Base-by-base conservation (phyloP, 345 rosid genomes). In the Eutrema japonicum region DNA sequence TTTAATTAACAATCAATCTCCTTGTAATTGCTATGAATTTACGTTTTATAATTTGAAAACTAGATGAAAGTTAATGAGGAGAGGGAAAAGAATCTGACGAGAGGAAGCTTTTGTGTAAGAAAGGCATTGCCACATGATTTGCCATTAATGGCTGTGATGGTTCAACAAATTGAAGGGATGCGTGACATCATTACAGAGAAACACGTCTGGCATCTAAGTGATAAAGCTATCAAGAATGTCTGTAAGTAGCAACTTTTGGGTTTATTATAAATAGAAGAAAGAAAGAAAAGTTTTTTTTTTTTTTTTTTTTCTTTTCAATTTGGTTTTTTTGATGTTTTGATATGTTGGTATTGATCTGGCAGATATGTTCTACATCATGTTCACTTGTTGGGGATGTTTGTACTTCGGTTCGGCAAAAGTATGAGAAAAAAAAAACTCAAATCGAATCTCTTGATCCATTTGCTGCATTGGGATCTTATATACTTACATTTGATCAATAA, bases 331-430 rank as follows among this genome's bases (percentile, higher is more conserved):
- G 8, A 68, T 32, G 57, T 50, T 70, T 27, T 35, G 40, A 45
- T 35, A 36, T 52, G 26, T 56, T 53, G 51, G 3, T 68, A 10
- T 68, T 62, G 12, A 46, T 46, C 12, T 46, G 64, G 72, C 73
- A 94, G 98, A 94, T 87, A 64, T 83, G 74, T 88, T 89, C 78
- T 89, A 93, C 84, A 80, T 86, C 77, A 85, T 94, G 92, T 94
- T 88, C 88, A 89, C 91, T 68, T 85, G 90, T 56, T 94, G 96
- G 96, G 97, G 98, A 64, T 94, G 97, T 60, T 45, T 91, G 64
- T 85, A 84, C 86, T 91, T 94, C 55, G 87, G 96, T 43, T 79
- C 95, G 16, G 88, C 87, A 75, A 89, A 91, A 80, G 97, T 91
- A 84, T 26, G 70, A 18, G 1, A 6, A 49, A 79, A 81, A 16